Evolutionary conservation across 2,329 filamentous ascomycete species (phyloP).

Genomic region (Epichloe gansuensis): DNA sequence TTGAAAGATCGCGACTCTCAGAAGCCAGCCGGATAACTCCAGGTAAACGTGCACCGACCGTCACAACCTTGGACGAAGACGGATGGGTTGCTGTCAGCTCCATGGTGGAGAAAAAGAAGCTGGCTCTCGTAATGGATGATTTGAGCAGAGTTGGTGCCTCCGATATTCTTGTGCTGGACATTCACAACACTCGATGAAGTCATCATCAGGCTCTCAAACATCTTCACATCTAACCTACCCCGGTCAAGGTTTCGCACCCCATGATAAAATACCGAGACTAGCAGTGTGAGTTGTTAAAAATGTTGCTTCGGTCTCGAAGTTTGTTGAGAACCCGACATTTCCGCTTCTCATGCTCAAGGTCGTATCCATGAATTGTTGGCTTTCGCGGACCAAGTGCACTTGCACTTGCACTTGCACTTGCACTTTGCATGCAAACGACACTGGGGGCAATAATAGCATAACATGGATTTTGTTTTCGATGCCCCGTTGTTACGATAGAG

Average conservation of each 20-base stretch:
- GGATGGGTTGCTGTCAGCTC: conserved; percentile 90
- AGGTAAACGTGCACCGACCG: conserved; percentile 83
- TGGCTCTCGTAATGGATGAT: conserved; percentile 80
- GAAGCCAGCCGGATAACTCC: conserved; percentile 70
- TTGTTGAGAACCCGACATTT: no score
- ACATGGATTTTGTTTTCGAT: no score
- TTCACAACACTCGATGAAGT: conserved; percentile 60
- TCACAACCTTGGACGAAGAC: conserved; percentile 78
- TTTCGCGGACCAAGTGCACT: background rate
- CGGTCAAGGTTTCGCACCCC: no score
- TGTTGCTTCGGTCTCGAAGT: background rate
- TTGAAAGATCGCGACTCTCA: conserved; percentile 56
- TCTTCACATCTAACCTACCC: no score
- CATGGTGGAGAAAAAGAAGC: conserved; percentile 84
- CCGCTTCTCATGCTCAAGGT: no score
- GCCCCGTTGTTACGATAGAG: no score
- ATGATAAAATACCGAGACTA: background rate
- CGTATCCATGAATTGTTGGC: background rate
- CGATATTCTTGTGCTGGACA: conserved; percentile 76
- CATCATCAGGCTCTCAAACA: background rate
- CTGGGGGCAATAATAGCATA: no score
- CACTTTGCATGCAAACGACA: no score
- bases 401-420: no score
- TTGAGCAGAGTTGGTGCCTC: conserved; percentile 63
- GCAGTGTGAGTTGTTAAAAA: background rate